Base-by-base conservation (phyloP, 345 rosid species). In the Salix viminalis region DNA sequence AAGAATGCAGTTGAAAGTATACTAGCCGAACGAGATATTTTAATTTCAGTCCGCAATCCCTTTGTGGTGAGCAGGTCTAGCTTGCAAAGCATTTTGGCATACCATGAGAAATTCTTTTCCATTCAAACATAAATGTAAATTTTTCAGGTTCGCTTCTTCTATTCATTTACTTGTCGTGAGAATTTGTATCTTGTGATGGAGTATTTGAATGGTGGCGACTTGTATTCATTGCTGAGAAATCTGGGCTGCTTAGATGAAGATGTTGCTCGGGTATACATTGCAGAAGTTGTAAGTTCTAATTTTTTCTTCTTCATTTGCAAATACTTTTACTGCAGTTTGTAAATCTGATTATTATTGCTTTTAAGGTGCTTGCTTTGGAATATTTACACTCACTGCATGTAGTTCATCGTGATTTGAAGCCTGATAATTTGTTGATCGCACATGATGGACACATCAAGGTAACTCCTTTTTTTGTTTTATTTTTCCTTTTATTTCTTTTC, bases 1-100 rank as follows among this genome's bases (percentile, higher is more conserved):
- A 96, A 96, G 86, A 96, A 96, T 89, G 99, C 99, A 70, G 99
- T 96, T 76, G 99, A 96, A 89, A 96, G 99, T 80, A 96, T 96
- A 79, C 84, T 94, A 78, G 99, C 99, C 1, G 99, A 96, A 85
- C 97, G 99, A n/a, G 96, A 96, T 89, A 96, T 96, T 85, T 87
- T 96, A 86, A 96, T 96, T 79, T 91, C 97, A 70, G 99, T 96
- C 70, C 97, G 97, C 80, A 96, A 96, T 83, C 99, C 99, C 76
- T 96, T 96, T 91, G 99, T 96, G 99, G 99, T 96, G 86, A 94
- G 99, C 80, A 80, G 83, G 84, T 85, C 84, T 85, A 78, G 69
- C 87, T 84, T 79, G 73, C 46, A 66, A 76, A 79, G 78, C 32
- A 72, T 70, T 69, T 84, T 73, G 71, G 61, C 54, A 70, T 82